A percentile compares a stretch with the other conserved stretches of the same genome.
phyloP scores from a whole-genome alignment of 1,284 basidiomycete genomes.

The Ustilago loliicola region DNA sequence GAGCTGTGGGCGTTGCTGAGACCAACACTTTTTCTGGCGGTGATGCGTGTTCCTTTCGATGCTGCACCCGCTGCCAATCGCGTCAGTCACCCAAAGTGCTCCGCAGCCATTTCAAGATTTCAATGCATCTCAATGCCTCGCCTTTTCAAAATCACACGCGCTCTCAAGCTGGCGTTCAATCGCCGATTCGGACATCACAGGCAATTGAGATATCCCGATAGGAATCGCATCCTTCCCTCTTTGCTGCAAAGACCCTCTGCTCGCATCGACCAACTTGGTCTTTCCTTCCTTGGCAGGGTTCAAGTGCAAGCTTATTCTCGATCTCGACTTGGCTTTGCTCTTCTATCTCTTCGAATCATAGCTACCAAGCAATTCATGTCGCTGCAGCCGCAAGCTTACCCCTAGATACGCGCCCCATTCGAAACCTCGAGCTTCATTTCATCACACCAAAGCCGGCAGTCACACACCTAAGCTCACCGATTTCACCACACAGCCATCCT shows the following conservation, averaged over 20 bases:
- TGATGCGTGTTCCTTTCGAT: background rate
- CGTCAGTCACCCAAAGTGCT: constrained; percentile 8
- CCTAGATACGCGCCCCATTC: background rate
- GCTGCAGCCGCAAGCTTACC: background rate
- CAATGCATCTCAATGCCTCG: background rate
- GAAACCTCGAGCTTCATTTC: background rate
- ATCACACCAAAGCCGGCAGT: background rate
- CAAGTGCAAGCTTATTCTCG: background rate
- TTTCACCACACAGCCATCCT: background rate
- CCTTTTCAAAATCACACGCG: constrained; percentile 17
- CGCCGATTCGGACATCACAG: constrained; percentile 9
- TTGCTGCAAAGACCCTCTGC: background rate
- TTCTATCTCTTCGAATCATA: background rate
- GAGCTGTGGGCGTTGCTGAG: constrained; percentile 17
- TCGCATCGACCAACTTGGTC: constrained; percentile 9
- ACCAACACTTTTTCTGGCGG: constrained; percentile 28
- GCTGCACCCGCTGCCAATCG: background rate
- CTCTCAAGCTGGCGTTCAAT: constrained; percentile 3
- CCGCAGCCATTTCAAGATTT: constrained; percentile 6
- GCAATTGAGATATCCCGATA: background rate
- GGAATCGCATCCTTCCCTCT: constrained; percentile 4
- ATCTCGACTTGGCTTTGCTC: background rate
- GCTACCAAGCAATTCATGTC: background rate
- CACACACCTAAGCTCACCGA: background rate
- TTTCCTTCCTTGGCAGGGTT: too few relatives aligned